These are phyloP conservation scores for Trichomonascaceae sp. DNA, from an alignment of 1,139 yeast species.

Conservation along the genomic window DNA sequence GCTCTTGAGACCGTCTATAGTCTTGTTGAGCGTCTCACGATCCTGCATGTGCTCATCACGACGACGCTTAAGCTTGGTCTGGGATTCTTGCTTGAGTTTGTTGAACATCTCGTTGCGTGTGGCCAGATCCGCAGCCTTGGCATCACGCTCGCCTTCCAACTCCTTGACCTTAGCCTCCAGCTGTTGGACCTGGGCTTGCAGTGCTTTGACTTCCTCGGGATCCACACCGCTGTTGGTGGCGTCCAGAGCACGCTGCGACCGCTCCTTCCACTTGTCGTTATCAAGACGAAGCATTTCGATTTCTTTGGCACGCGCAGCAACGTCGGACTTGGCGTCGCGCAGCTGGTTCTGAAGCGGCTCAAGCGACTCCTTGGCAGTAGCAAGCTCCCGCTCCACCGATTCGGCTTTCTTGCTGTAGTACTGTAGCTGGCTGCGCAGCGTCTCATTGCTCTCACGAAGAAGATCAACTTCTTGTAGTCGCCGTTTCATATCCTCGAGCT, in stretches of 20 bases:
- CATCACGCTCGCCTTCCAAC: constrained; percentile 6
- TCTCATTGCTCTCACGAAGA: constrained; percentile 59
- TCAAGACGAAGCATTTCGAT: constrained; percentile 31
- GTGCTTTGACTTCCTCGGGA: constrained; percentile 31
- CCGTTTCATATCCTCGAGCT: constrained; percentile 41
- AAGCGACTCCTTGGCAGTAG: constrained; percentile 20
- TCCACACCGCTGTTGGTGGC: constrained; percentile 36
- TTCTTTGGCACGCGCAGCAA: constrained; percentile 32
- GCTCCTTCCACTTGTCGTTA: constrained; percentile 38
- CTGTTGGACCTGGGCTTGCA: constrained; percentile 26
- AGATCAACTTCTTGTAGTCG: constrained; percentile 59
- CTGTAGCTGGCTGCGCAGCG: constrained; percentile 44
- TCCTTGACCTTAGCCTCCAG: constrained; percentile 12
- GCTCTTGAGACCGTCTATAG: constrained; percentile 10
- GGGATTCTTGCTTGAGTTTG: constrained; percentile 19
- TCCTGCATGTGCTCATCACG: constrained; percentile 12
- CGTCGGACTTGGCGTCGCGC: constrained; percentile 27
- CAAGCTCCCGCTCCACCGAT: constrained; percentile 25
- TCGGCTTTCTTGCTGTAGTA: constrained; percentile 21
- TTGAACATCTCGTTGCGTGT: constrained; percentile 9
- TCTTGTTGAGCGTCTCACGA: constrained; percentile 14
- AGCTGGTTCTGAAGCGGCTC: constrained; percentile 28
- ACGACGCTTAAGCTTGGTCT: constrained; percentile 19
- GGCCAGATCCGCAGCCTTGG: constrained; percentile 5
- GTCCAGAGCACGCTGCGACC: constrained; percentile 33